Evolutionary conservation across 2,329 filamentous ascomycete species (phyloP).

Genomic region (Talaromyces islandicus): DNA sequence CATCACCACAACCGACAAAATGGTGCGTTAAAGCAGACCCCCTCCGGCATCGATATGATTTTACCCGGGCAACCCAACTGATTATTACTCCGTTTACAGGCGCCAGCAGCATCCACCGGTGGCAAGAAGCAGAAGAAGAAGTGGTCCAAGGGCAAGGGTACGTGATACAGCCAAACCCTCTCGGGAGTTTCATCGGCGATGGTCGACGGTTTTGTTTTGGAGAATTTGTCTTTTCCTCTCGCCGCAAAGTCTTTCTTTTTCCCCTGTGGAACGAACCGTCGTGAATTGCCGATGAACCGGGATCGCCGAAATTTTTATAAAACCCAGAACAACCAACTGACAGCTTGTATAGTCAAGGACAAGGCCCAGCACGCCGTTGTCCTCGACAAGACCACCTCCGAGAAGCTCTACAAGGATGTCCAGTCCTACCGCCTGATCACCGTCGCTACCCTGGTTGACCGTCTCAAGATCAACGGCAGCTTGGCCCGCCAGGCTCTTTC

Average conservation of each 20-base stretch:
- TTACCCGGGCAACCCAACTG: slow-evolving; percentile 2
- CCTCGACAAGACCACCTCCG: slow-evolving; percentile 94
- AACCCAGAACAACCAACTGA: neutral
- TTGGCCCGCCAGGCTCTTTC: slow-evolving; percentile 82
- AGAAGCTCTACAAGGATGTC: slow-evolving; percentile 99
- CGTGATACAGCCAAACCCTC: slow-evolving; percentile 18
- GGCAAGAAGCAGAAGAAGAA: slow-evolving; percentile 53
- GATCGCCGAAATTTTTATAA: neutral
- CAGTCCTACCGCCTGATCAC: slow-evolving; percentile 99
- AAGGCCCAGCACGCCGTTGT: slow-evolving; percentile 99
- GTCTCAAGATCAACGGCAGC: slow-evolving; percentile 99
- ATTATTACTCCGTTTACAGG: slow-evolving; percentile 25
- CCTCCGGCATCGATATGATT: neutral
- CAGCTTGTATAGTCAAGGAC: slow-evolving; percentile 78
- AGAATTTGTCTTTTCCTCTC: neutral
- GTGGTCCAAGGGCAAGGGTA: slow-evolving; percentile 55
- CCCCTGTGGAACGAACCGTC: neutral
- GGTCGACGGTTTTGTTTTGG: neutral
- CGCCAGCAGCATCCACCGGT: slow-evolving; percentile 42
- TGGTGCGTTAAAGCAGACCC: slow-evolving; percentile 22
- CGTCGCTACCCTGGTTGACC: slow-evolving; percentile 95
- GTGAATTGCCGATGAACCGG: neutral
- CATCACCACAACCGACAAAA: slow-evolving; percentile 32
- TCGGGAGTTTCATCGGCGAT: neutral
- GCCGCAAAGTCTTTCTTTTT: neutral